Evolutionary conservation across 2,329 filamentous ascomycete genomes (phyloP).

Genomic region (Paecilomyces formosus): DNA sequence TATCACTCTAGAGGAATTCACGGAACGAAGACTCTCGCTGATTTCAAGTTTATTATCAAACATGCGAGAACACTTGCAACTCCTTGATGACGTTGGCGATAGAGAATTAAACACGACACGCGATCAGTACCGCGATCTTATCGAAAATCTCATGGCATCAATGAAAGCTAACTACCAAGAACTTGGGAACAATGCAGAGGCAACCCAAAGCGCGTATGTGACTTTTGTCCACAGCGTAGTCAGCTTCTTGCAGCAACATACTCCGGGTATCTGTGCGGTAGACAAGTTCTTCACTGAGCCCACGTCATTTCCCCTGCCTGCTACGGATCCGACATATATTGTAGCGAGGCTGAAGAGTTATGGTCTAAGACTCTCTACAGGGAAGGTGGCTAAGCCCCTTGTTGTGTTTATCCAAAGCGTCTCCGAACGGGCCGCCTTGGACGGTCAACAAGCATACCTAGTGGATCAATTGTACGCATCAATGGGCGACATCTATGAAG

Average conservation of each 20-base stretch:
- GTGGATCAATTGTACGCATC: constrained; percentile 46
- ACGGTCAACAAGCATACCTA: constrained; percentile 51
- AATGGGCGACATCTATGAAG: constrained; percentile 39
- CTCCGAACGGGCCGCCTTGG: constrained; percentile 50
- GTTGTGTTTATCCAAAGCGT: constrained; percentile 54
- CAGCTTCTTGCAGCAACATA: constrained; percentile 54
- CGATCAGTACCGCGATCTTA: constrained; percentile 43
- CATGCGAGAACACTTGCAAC: constrained; percentile 47
- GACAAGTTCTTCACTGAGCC: constrained; percentile 56
- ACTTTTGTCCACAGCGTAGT: constrained; percentile 55
- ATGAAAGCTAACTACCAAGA: constrained; percentile 57
- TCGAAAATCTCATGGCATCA: constrained; percentile 50
- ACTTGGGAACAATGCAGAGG: constrained; percentile 30
- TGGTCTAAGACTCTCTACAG: constrained; percentile 43
- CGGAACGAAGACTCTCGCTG: constrained; percentile 46
- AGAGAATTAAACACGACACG: constrained; percentile 27
- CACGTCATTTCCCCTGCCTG: constrained; percentile 52
- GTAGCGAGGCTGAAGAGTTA: constrained; percentile 55
- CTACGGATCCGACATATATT: constrained; percentile 54
- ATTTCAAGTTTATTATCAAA: constrained; percentile 52
- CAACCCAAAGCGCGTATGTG: constrained; percentile 48
- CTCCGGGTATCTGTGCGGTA: constrained; percentile 47
- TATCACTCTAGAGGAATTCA: constrained; percentile 47
- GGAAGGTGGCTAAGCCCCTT: constrained; percentile 47
- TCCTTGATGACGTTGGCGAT: constrained; percentile 22